Percentiles rank a stretch among this genome's conserved stretches.
Evolutionary conservation across 1,284 basidiomycete genomes (phyloP).

Genomic region (Mycosarcoma maydis): DNA sequence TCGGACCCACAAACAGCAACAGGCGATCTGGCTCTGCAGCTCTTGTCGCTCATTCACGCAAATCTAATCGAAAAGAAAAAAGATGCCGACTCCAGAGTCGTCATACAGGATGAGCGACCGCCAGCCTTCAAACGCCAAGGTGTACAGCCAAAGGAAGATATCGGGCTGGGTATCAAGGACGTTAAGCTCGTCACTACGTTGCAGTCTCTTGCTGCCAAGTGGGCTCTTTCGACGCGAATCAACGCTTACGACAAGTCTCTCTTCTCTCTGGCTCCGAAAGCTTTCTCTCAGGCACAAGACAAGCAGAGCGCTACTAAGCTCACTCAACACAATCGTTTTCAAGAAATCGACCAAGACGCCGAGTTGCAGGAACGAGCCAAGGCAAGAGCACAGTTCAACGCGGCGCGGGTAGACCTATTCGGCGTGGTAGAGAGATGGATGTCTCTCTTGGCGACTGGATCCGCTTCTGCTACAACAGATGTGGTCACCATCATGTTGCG

Average conservation of each 20-base stretch:
- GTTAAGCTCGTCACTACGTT: constrained; percentile 40
- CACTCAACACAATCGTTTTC: constrained; percentile 28
- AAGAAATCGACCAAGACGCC: constrained; percentile 37
- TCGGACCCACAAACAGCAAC: constrained; percentile 22
- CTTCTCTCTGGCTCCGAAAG: constrained; percentile 16
- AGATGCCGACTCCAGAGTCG: constrained; percentile 18
- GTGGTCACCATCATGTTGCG: constrained; percentile 38
- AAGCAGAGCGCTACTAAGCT: constrained; percentile 10
- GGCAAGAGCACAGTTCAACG: constrained; percentile 12
- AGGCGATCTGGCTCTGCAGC: constrained; percentile 29
- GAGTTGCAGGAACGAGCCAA: constrained; percentile 7
- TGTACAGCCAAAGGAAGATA: constrained; percentile 35
- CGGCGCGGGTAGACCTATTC: constrained; percentile 18
- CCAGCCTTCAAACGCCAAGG: constrained; percentile 15
- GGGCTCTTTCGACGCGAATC: constrained; percentile 31
- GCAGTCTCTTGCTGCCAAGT: constrained; percentile 30
- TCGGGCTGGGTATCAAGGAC: constrained; percentile 42
- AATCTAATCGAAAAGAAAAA: constrained; percentile 24
- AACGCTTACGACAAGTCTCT: constrained; percentile 31
- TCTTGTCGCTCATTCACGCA: constrained; percentile 25
- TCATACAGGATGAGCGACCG: constrained; percentile 8
- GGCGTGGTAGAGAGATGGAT: constrained; percentile 10
- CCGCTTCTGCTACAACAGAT: constrained; percentile 18
- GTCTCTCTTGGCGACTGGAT: constrained; percentile 7
- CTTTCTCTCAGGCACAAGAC: constrained; percentile 4